Evolutionary conservation across 371 early-diverging fungal genomes (phyloP).

Genomic region (Mucor piriformis): DNA sequence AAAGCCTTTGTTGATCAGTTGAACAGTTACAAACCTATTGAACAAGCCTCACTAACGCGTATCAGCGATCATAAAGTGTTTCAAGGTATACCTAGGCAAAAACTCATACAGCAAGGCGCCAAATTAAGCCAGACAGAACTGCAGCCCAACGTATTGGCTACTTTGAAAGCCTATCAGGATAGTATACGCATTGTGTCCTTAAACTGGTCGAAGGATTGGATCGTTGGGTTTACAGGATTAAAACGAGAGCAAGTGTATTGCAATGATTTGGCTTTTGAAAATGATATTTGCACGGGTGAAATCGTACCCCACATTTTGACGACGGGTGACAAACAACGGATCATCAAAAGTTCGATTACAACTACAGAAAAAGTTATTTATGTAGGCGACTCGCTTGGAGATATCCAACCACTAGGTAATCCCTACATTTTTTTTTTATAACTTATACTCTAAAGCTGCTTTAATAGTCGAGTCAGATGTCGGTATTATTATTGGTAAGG

Average conservation of each 20-base stretch:
- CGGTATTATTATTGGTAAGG: slow-evolving; percentile 57
- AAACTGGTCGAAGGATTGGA: slow-evolving; percentile 57
- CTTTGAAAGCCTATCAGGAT: slow-evolving; percentile 7
- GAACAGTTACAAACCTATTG: slow-evolving; percentile 28
- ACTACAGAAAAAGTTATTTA: slow-evolving; percentile 17
- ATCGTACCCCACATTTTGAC: slow-evolving; percentile 35
- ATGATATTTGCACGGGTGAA: slow-evolving; percentile 29
- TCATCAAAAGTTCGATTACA: slow-evolving; percentile 5
- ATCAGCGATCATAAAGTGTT: slow-evolving; percentile 33
- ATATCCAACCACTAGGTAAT: slow-evolving; percentile 40
- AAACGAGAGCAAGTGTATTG: slow-evolving; percentile 27
- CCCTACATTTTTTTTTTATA: background rate
- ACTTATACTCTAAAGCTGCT: background rate
- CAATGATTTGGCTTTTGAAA: slow-evolving; percentile 36
- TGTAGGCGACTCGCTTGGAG: slow-evolving; percentile 49
- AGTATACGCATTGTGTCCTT: slow-evolving; percentile 36
- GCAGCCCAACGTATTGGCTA: slow-evolving; percentile 21
- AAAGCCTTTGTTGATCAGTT: slow-evolving; percentile 9
- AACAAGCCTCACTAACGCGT: slow-evolving; percentile 36
- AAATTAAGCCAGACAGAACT: slow-evolving; percentile 9
- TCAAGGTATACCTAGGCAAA: slow-evolving; percentile 25
- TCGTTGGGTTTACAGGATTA: slow-evolving; percentile 33
- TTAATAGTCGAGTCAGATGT: slow-evolving; percentile 48
- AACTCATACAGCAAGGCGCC: slow-evolving; percentile 17
- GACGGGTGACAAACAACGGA: slow-evolving; percentile 32